Conservation (phyloP, 768 basidiomycete genomes). For the Pulveroboletus sp. region DNA sequence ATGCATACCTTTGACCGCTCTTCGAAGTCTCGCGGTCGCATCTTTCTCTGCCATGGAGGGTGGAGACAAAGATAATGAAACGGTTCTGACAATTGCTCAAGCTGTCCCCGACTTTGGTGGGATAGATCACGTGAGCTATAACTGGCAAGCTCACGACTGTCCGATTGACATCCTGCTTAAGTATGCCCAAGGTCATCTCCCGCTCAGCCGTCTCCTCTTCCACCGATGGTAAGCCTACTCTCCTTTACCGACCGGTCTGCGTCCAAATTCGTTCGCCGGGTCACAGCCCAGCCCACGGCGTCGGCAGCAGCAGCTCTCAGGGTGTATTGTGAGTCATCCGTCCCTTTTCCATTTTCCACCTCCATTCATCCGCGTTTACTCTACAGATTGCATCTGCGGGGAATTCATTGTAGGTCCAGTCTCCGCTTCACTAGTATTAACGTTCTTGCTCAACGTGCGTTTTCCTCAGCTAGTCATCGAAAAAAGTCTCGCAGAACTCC, state of each 20-base stretch:
- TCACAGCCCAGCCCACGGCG: conserved; percentile 68
- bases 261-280: conserved; percentile 2
- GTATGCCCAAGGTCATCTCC: conserved; percentile 91
- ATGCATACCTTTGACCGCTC: conserved; percentile 70
- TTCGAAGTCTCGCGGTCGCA: conserved; percentile 65
- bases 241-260: not conserved
- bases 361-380: conserved; percentile 13
- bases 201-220: conserved; percentile 87
- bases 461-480: conserved; percentile 71
- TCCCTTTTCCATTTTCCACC: conserved; percentile 5
- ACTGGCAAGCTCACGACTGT: conserved; percentile 2
- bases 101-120: conserved; percentile 8
- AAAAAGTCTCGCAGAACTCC: conserved; percentile 63
- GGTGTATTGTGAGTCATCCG: conserved; percentile 65
- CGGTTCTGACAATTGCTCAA: conserved; percentile 24
- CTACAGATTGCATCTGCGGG: conserved; percentile 79
- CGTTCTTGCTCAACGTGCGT: not conserved
- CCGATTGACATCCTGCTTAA: not conserved
- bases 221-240: conserved; percentile 58
- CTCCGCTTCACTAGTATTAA: not conserved
- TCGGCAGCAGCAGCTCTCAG: conserved; percentile 74
- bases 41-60: conserved; percentile 77
- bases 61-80: conserved; percentile 24
- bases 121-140: conserved; percentile 27
- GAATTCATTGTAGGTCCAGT: conserved; percentile 70